Evolutionary conservation across 148 eudicot species (phyloP).

Genomic region (Rhododendron molle): DNA sequence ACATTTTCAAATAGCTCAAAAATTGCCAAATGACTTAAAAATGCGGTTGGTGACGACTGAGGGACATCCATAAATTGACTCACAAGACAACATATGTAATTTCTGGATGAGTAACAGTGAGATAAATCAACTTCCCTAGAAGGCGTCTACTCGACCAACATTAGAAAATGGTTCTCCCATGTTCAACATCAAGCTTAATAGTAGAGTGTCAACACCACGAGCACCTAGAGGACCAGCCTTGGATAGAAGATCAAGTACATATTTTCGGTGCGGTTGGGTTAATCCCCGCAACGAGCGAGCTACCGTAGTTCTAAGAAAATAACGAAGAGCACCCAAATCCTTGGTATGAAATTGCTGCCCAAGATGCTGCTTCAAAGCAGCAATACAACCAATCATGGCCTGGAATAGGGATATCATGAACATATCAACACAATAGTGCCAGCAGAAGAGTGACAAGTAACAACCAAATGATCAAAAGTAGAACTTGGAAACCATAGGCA

Average conservation of each 20-base stretch:
- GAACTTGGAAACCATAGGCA: background rate
- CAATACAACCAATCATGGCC: background rate
- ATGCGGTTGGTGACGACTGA: background rate
- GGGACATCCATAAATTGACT: background rate
- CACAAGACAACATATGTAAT: background rate
- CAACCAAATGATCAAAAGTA: background rate
- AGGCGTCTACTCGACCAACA: background rate
- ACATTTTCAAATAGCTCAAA: background rate
- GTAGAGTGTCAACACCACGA: background rate
- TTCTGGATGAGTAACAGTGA: background rate
- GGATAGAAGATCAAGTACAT: background rate
- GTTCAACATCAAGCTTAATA: background rate
- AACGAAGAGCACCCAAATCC: background rate
- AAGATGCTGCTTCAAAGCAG: background rate
- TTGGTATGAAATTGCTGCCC: background rate
- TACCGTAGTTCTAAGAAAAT: background rate
- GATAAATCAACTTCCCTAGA: background rate
- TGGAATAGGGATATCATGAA: background rate
- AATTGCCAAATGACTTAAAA: background rate
- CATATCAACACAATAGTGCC: background rate
- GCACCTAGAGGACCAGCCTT: background rate
- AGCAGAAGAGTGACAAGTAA: background rate
- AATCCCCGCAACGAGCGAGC: background rate
- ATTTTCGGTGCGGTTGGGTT: background rate
- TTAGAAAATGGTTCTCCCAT: background rate